Evolutionary conservation across 441 rosid genomes (phyloP).

Genomic region (Aleurites moluccanus): DNA sequence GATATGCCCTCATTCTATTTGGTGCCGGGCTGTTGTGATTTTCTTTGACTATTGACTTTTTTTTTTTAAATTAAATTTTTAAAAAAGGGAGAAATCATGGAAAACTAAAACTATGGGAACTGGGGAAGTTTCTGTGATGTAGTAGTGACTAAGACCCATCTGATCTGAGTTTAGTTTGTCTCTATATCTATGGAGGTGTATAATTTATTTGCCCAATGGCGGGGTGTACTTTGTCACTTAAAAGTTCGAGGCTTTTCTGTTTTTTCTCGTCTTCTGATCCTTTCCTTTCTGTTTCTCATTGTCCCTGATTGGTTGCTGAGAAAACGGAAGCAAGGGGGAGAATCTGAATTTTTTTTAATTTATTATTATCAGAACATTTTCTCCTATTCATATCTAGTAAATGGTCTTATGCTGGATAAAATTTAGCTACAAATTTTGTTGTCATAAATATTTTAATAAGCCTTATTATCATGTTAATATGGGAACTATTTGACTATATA

Average conservation of each 20-base stretch:
- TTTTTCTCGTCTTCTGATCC: not conserved
- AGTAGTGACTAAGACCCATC: not conserved
- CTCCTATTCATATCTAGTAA: not conserved
- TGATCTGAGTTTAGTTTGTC: conserved; percentile 11
- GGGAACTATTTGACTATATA: not conserved
- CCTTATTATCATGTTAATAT: too few species aligned
- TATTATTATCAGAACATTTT: not conserved
- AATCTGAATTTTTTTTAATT: not conserved
- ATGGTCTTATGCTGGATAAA: not conserved
- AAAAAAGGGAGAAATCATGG: too few species aligned
- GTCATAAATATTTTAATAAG: too few species aligned
- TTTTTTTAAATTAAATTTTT: not conserved
- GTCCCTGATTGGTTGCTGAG: conserved; percentile 11
- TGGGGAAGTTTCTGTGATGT: conserved; percentile 20
- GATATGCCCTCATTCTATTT: conserved; percentile 17
- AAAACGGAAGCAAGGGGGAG: not conserved
- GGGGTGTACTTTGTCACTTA: conserved; percentile 28
- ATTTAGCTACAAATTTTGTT: too few species aligned
- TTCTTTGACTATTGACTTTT: not conserved
- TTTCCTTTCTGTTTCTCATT: not conserved
- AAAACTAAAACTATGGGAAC: not conserved
- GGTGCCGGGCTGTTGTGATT: not conserved
- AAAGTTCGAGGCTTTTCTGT: not conserved
- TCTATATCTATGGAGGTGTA: not conserved
- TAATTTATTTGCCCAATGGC: conserved; percentile 4